Conservation (phyloP, 108 stramenopile genomes). For the Cyclotella cryptica region DNA sequence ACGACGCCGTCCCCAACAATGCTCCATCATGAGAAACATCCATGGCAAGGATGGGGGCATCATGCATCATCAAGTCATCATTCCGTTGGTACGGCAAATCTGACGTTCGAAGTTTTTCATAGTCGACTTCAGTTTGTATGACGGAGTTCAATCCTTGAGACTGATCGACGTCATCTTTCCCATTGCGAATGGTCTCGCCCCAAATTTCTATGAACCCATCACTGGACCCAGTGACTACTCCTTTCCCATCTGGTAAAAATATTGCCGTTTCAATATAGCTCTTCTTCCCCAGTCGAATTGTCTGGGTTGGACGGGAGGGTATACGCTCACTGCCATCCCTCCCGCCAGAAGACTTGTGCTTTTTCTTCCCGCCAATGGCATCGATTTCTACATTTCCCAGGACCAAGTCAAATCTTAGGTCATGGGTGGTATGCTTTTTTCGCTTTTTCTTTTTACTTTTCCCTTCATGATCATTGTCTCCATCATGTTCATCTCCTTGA, state of each 20-base stretch:
- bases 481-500: conserved; percentile 50
- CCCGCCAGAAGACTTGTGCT: conserved; percentile 24
- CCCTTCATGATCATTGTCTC: conserved; percentile 30
- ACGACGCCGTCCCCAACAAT: conserved; percentile 83
- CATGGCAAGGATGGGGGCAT: conserved; percentile 76
- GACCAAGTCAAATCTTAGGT: conserved; percentile 77
- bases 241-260: conserved; percentile 75
- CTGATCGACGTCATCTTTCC: conserved; percentile 57
- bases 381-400: conserved; percentile 59
- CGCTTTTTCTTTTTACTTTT: conserved; percentile 43
- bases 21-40: conserved; percentile 85
- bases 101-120: conserved; percentile 57
- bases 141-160: conserved; percentile 19
- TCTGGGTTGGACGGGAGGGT: conserved; percentile 57
- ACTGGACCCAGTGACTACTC: conserved; percentile 85
- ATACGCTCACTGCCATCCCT: conserved; percentile 47
- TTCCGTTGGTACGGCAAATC: conserved; percentile 71
- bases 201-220: conserved; percentile 97
- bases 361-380: conserved; percentile 32
- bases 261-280: conserved; percentile 74
- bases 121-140: conserved; percentile 25
- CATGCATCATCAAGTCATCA: conserved; percentile 93
- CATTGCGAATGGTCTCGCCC: conserved; percentile 63
- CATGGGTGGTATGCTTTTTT: conserved; percentile 19
- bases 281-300: conserved; percentile 86